phyloP scores from a whole-genome alignment of 768 basidiomycete species.

The Dendrothele bispora region DNA sequence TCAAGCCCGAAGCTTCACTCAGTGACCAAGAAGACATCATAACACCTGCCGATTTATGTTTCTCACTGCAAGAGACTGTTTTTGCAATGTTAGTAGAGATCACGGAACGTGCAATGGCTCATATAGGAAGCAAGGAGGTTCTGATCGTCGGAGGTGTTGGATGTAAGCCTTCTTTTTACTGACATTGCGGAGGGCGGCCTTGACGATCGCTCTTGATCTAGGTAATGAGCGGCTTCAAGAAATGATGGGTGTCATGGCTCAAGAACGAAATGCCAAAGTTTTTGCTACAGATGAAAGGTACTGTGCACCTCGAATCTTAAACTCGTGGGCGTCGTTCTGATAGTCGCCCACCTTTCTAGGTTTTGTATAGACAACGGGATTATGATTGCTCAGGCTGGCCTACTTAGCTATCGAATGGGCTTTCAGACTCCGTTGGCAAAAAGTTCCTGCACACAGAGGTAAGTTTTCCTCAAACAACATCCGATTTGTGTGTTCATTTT shows the following conservation, averaged over 20 bases:
- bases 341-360: conserved; percentile 38
- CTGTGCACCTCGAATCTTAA: not conserved
- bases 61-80: conserved; percentile 94
- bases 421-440: conserved; percentile 71
- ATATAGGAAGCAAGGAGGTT: conserved; percentile 94
- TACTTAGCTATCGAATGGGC: conserved; percentile 92
- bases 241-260: conserved; percentile 99
- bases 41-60: conserved; percentile 95
- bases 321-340: not conserved
- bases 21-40: conserved; percentile 70
- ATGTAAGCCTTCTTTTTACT: conserved; percentile 61
- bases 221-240: conserved; percentile 92
- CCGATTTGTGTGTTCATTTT: not conserved
- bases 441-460: conserved; percentile 93
- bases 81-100: conserved; percentile 99
- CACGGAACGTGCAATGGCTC: conserved; percentile 98
- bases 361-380: conserved; percentile 99
- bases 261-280: conserved; percentile 82
- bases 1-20: conserved; percentile 42
- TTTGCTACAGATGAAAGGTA: conserved; percentile 97
- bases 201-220: conserved; percentile 26
- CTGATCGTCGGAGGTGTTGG: conserved; percentile 99
- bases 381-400: conserved; percentile 98
- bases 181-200: not conserved
- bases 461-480: conserved; percentile 12